Conservation (phyloP, 2,329 filamentous ascomycete genomes). For the Penicillium thymicola region DNA sequence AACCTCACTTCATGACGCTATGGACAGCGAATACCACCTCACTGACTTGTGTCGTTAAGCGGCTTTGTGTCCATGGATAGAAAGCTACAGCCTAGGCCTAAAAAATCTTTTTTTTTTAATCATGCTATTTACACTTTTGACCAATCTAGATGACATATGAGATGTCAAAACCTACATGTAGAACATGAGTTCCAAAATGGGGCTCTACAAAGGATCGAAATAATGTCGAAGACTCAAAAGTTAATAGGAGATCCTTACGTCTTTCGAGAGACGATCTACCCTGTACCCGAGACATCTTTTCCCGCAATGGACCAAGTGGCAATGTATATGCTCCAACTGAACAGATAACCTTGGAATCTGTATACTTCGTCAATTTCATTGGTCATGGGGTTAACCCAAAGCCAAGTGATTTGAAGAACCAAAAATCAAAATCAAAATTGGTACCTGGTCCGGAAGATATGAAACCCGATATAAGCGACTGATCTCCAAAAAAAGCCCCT, state of each 20-base stretch:
- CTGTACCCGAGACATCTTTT: background rate
- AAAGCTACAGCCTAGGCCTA: background rate
- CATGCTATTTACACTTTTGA: background rate
- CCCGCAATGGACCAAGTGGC: background rate
- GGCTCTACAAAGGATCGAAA: background rate
- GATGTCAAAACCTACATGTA: background rate
- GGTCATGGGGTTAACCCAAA: background rate
- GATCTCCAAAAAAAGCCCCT: background rate
- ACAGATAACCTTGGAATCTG: background rate
- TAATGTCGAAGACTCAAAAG: background rate
- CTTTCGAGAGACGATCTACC: background rate
- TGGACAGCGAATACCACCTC: background rate
- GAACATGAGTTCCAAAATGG: background rate
- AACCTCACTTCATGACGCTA: slow-evolving; percentile 5
- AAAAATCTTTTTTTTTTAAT: background rate
- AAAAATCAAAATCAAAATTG: background rate
- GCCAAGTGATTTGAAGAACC: background rate
- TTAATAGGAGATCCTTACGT: background rate
- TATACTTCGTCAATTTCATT: background rate
- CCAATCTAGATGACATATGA: background rate
- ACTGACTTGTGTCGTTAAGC: background rate
- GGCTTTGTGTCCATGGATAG: background rate
- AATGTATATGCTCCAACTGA: background rate
- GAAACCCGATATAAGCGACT: slow-evolving; percentile 3
- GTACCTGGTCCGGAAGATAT: slow-evolving; percentile 4